A percentile compares a stretch with the other conserved stretches of the same genome.
phyloP scores from a whole-genome alignment of 164 flowering plant genomes.

The Stephania japonica region DNA sequence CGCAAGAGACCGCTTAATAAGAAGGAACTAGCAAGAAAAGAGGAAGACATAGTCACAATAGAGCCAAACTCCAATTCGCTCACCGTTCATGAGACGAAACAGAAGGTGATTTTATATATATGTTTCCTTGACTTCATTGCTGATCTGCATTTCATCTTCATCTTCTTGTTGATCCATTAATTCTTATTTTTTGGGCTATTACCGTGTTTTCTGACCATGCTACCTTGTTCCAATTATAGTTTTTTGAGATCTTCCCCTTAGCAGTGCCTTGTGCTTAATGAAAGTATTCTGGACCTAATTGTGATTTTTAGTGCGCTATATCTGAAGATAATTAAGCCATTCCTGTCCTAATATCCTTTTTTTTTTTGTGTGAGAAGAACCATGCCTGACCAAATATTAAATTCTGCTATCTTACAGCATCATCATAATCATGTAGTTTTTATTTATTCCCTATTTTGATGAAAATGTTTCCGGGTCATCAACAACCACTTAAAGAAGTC shows the following conservation, averaged over 20 bases:
- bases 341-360: background rate
- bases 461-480: background rate
- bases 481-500: background rate
- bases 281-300: background rate
- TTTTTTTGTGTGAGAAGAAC: background rate
- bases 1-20: constrained; percentile 85
- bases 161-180: background rate
- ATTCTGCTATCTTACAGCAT: background rate
- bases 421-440: background rate
- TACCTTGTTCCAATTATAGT: background rate
- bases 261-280: background rate
- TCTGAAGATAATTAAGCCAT: background rate
- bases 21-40: constrained; percentile 69
- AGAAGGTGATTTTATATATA: constrained; percentile 48
- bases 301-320: background rate
- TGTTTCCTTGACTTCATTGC: background rate
- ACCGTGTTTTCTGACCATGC: background rate
- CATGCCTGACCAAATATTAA: background rate
- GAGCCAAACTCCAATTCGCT: constrained; percentile 49
- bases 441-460: background rate
- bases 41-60: constrained; percentile 70
- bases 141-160: background rate
- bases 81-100: constrained; percentile 85
- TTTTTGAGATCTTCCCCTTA: background rate
- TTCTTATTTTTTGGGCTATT: background rate